Conservation (phyloP, 805 yeast species). For the Candida krabiensis region DNA sequence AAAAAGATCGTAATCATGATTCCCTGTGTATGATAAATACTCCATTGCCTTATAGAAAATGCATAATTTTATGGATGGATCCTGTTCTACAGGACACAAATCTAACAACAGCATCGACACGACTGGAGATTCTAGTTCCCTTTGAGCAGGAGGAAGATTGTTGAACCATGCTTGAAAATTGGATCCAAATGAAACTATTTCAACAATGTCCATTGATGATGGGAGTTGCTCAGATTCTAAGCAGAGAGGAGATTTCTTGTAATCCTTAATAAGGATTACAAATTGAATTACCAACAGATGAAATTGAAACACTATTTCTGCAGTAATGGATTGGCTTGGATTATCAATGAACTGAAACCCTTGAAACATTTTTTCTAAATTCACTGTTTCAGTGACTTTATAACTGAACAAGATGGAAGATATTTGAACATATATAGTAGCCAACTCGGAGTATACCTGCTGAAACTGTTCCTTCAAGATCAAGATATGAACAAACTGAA, state of each 20-base stretch:
- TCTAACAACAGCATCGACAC: not conserved
- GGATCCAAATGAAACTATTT: constrained; percentile 5
- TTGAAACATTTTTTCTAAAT: constrained; percentile 2
- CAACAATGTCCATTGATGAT: too few relatives aligned
- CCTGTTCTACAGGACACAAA: not conserved
- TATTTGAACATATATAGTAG: not conserved
- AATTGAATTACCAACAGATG: not conserved
- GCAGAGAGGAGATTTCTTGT: too few relatives aligned
- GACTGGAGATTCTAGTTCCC: not conserved
- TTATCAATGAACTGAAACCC: constrained; percentile 6
- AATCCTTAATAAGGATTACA: too few relatives aligned
- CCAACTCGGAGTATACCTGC: constrained; percentile 2
- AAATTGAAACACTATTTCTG: not conserved
- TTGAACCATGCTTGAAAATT: constrained; percentile 15
- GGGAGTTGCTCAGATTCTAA: too few relatives aligned
- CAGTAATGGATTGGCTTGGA: constrained; percentile 2
- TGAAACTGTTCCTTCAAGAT: not conserved
- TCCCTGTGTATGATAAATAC: constrained; percentile 3
- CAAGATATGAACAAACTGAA: constrained; percentile 2
- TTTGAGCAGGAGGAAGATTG: not conserved
- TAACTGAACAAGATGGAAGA: not conserved
- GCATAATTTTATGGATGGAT: constrained; percentile 5
- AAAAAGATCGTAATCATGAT: too few relatives aligned
- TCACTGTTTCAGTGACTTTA: not conserved
- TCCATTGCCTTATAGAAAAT: constrained; percentile 9